Conservation (phyloP, 495 filamentous ascomycete genomes). For the Hypoxylon fuscum region DNA sequence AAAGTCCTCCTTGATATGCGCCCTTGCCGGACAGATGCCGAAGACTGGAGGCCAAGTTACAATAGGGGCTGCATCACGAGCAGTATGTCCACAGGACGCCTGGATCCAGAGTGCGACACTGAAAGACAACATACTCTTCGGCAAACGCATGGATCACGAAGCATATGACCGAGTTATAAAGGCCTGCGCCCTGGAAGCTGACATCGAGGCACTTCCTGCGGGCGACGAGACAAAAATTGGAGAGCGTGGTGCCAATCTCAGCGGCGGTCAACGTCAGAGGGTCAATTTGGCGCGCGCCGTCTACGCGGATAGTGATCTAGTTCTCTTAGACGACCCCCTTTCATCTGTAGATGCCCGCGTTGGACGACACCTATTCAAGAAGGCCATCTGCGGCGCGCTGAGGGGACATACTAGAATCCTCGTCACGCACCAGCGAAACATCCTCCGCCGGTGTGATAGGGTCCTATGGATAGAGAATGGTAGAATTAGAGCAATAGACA, state of each 20-base stretch:
- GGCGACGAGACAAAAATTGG: constrained; percentile 77
- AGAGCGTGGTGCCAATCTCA: constrained; percentile 73
- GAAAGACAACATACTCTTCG: constrained; percentile 67
- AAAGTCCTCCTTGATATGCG: constrained; percentile 64
- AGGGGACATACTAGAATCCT: constrained; percentile 60
- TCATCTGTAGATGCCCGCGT: constrained; percentile 68
- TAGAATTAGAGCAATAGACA: constrained; percentile 43
- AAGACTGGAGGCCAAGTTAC: constrained; percentile 56
- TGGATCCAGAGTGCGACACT: constrained; percentile 66
- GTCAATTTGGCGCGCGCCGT: constrained; percentile 75
- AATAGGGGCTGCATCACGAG: constrained; percentile 52
- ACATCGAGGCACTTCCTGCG: constrained; percentile 69
- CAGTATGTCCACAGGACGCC: constrained; percentile 59
- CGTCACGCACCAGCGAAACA: constrained; percentile 61
- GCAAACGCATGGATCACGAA: constrained; percentile 54
- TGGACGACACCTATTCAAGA: constrained; percentile 56
- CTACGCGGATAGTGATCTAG: constrained; percentile 70
- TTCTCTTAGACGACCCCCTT: constrained; percentile 76
- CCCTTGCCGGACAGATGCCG: constrained; percentile 65
- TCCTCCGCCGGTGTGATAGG: constrained; percentile 68
- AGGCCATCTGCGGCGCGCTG: constrained; percentile 60
- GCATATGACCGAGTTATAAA: constrained; percentile 65
- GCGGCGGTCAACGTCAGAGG: constrained; percentile 76
- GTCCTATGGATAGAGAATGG: constrained; percentile 69
- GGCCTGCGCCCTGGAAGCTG: constrained; percentile 70